These are phyloP conservation scores for Coemansia sp. DNA, from an alignment of 192 early-diverging fungal species.

Conservation along the genomic window DNA sequence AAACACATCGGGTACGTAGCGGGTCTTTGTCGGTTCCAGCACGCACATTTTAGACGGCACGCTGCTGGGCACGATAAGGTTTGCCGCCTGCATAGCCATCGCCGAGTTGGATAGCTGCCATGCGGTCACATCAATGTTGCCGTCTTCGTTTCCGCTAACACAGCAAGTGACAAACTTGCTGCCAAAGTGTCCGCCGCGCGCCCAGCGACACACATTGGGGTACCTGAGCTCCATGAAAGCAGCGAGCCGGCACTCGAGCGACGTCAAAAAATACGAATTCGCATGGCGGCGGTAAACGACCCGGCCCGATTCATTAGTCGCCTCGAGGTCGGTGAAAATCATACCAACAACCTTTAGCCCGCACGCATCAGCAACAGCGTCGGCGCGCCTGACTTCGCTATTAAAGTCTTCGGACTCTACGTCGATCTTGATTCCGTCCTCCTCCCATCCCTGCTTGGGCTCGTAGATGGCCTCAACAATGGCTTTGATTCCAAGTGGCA, in stretches of 20 bases:
- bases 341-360: conserved; percentile 78
- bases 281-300: conserved; percentile 88
- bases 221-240: conserved; percentile 79
- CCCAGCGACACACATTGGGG: conserved; percentile 70
- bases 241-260: conserved; percentile 81
- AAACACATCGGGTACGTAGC: conserved; percentile 96
- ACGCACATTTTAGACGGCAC: conserved; percentile 87
- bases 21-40: conserved; percentile 64
- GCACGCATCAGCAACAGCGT: conserved; percentile 63
- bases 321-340: conserved; percentile 94
- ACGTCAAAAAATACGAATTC: conserved; percentile 91
- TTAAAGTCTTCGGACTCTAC: conserved; percentile 61
- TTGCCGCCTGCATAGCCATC: conserved; percentile 87
- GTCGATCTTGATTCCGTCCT: conserved; percentile 67
- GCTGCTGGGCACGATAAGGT: conserved; percentile 85
- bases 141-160: conserved; percentile 85
- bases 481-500: conserved; percentile 94
- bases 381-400: conserved; percentile 43
- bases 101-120: conserved; percentile 93
- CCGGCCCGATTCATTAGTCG: conserved; percentile 71
- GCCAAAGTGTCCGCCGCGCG: conserved; percentile 75
- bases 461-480: conserved; percentile 94
- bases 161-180: conserved; percentile 95
- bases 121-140: conserved; percentile 77
- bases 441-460: conserved; percentile 78